Evolutionary conservation across 208 protist species (phyloP).

Genomic region (Crithidia sp.): DNA sequence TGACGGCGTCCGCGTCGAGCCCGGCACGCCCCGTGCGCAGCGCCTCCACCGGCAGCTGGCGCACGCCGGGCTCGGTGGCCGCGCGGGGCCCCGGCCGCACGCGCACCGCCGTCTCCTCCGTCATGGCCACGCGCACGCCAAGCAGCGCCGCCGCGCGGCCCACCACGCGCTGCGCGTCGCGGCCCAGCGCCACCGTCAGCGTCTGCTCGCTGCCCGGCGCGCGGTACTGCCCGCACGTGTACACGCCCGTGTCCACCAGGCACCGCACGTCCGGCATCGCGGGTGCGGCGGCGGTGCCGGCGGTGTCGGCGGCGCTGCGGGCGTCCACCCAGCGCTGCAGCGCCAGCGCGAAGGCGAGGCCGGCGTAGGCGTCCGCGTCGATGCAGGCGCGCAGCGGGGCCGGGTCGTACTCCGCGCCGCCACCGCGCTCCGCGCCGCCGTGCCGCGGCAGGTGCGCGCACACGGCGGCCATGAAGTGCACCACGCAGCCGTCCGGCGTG

Average conservation of each 20-base stretch:
- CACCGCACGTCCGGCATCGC: conserved; percentile 17
- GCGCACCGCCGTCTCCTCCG: conserved; percentile 43
- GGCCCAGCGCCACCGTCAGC: conserved; percentile 28
- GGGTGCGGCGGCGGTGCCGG: too few relatives aligned
- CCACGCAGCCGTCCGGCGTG: not conserved
- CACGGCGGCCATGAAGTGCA: conserved; percentile 15
- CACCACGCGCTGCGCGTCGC: conserved; percentile 32
- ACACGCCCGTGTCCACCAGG: conserved; percentile 32
- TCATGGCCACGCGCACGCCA: conserved; percentile 31
- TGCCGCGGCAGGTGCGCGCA: not conserved
- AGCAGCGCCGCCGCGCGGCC: conserved; percentile 20
- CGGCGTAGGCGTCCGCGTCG: conserved; percentile 20
- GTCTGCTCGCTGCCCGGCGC: conserved; percentile 14
- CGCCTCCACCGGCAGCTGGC: conserved; percentile 36
- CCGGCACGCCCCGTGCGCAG: conserved; percentile 14
- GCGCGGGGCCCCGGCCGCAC: too few relatives aligned
- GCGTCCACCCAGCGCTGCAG: conserved; percentile 20
- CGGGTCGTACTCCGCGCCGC: too few relatives aligned
- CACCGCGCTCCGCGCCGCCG: not conserved
- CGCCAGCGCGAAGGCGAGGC: conserved; percentile 20
- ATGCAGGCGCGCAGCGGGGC: too few relatives aligned
- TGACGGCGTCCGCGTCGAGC: conserved; percentile 17
- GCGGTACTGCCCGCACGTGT: conserved; percentile 23
- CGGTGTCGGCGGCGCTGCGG: too few relatives aligned
- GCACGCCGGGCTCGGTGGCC: too few relatives aligned